Evolutionary conservation across 805 yeast species (phyloP).

Genomic region (Kodamaea leandrae): DNA sequence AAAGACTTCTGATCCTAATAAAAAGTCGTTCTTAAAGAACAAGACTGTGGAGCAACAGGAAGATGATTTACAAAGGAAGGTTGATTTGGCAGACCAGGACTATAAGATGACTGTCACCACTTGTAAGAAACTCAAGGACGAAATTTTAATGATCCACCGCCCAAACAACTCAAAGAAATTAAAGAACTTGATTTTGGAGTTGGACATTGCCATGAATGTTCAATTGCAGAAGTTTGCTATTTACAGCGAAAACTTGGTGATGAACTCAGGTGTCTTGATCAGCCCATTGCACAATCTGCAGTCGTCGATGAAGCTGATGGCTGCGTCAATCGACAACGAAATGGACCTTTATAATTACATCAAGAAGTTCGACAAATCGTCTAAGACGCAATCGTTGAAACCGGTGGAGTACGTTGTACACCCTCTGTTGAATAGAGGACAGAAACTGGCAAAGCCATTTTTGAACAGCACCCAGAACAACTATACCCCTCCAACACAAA

Average conservation of each 20-base stretch:
- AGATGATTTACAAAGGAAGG: slow-evolving; percentile 79
- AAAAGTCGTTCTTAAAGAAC: slow-evolving; percentile 76
- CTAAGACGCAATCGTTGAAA: slow-evolving; percentile 35
- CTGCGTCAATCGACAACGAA: slow-evolving; percentile 78
- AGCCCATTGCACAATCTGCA: slow-evolving; percentile 65
- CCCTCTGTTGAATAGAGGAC: slow-evolving; percentile 52
- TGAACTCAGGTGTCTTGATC: slow-evolving; percentile 82
- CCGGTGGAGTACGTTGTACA: slow-evolving; percentile 74
- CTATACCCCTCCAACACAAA: background rate
- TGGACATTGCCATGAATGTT: slow-evolving; percentile 85
- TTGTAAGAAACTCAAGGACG: slow-evolving; percentile 71
- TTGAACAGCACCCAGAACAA: slow-evolving; percentile 18
- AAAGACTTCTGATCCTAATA: slow-evolving; percentile 76
- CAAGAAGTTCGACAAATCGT: slow-evolving; percentile 41
- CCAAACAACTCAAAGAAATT: slow-evolving; percentile 73
- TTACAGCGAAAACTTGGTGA: slow-evolving; percentile 75
- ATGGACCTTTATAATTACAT: slow-evolving; percentile 73
- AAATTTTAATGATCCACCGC: slow-evolving; percentile 67
- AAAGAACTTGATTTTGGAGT: slow-evolving; percentile 75
- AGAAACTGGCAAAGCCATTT: slow-evolving; percentile 33
- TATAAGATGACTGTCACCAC: slow-evolving; percentile 73
- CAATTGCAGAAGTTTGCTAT: slow-evolving; percentile 89
- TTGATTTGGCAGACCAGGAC: slow-evolving; percentile 81
- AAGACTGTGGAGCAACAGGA: slow-evolving; percentile 84
- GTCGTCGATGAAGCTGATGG: slow-evolving; percentile 73